Evolutionary conservation across 108 stramenopile genomes (phyloP).

Genomic region (Pseudonitzschia multiseries): DNA sequence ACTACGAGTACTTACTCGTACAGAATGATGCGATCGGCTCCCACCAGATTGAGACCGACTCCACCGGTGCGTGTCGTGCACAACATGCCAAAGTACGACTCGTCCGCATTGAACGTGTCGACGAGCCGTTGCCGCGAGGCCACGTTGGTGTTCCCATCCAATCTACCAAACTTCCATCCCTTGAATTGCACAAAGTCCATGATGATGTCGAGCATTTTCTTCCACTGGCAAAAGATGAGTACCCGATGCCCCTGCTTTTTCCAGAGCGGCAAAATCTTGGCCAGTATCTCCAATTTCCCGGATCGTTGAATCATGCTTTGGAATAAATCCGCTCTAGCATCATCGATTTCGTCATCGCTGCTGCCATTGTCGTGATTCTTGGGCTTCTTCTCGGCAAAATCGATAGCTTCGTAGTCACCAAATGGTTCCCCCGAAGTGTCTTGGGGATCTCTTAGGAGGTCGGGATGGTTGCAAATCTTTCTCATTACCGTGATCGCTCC

Average conservation of each 20-base stretch:
- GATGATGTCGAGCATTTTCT: conserved; percentile 93
- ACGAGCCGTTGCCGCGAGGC: conserved; percentile 85
- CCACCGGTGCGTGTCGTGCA: conserved; percentile 97
- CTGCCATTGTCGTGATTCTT: conserved; percentile 4
- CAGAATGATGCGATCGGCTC: conserved; percentile 74
- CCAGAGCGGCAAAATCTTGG: conserved; percentile 93
- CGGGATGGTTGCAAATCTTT: conserved; percentile 98
- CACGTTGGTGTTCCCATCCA: conserved; percentile 96
- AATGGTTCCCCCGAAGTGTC: conserved; percentile 37
- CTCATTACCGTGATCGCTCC: conserved; percentile 87
- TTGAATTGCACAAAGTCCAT: conserved; percentile 63
- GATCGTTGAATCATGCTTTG: conserved; percentile 65
- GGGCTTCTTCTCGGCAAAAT: not conserved
- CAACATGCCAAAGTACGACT: conserved; percentile 86
- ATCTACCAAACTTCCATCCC: conserved; percentile 85
- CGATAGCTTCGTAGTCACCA: conserved; percentile 29
- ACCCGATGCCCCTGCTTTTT: conserved; percentile 91
- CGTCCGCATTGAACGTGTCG: conserved; percentile 89
- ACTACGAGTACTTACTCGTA: conserved; percentile 41
- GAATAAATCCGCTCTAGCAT: not conserved
- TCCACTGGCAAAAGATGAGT: conserved; percentile 95
- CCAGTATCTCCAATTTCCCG: conserved; percentile 92
- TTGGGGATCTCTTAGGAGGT: conserved; percentile 68
- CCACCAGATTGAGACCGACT: conserved; percentile 82
- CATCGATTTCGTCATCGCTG: conserved; percentile 51